phyloP scores from a whole-genome alignment of 164 flowering plant genomes.

The Dillenia suffruticosa region DNA sequence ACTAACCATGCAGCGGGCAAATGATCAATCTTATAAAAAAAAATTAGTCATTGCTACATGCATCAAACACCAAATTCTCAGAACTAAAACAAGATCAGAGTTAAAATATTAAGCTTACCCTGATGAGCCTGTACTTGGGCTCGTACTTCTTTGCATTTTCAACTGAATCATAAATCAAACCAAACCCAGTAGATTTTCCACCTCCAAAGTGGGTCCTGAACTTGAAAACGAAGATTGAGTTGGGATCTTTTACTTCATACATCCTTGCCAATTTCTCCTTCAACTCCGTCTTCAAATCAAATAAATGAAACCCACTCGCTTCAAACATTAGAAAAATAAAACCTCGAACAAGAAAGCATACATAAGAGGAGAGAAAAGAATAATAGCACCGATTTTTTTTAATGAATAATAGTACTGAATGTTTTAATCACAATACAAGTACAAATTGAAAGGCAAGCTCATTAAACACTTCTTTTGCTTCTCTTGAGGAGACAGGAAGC shows the following conservation, averaged over 20 bases:
- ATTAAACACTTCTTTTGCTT: too few relatives aligned
- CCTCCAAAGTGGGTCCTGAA: constrained; percentile 76
- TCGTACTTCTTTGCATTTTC: constrained; percentile 68
- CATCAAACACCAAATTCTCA: neutral
- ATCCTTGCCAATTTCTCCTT: constrained; percentile 54
- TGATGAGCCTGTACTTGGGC: constrained; percentile 70
- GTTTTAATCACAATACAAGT: too few relatives aligned
- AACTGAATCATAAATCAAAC: constrained; percentile 60
- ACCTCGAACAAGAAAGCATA: neutral
- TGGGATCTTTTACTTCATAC: constrained; percentile 61
- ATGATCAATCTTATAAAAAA: too few relatives aligned
- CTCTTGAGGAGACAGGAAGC: too few relatives aligned
- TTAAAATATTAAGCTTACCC: constrained; percentile 35
- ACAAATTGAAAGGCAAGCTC: too few relatives aligned
- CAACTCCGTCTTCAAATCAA: constrained; percentile 43
- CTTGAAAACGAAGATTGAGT: constrained; percentile 61
- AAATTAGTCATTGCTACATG: too few relatives aligned
- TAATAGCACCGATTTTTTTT: too few relatives aligned
- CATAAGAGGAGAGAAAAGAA: neutral
- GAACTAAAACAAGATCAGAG: neutral
- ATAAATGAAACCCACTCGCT: neutral
- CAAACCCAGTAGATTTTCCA: constrained; percentile 71
- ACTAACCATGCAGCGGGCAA: too few relatives aligned
- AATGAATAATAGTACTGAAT: neutral
- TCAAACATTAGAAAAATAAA: neutral